Evolutionary conservation across 2,329 filamentous ascomycete species (phyloP), one percentile per base, ranked within the genome.

Genomic region (Pyrenophora seminiperda): DNA sequence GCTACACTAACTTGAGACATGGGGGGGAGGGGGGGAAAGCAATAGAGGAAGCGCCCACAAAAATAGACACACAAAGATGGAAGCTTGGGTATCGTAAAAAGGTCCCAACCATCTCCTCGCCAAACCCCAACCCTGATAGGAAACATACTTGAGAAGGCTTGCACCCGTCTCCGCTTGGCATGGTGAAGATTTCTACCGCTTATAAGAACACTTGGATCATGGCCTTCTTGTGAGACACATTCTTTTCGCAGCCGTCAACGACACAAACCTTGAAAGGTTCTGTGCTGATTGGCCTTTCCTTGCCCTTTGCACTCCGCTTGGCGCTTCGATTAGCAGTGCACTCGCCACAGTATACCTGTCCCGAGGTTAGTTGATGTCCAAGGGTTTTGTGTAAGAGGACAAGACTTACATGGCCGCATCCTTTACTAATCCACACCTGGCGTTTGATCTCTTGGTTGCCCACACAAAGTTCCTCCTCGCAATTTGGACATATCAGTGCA

Each of bases 391-490:
- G 27, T 24, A 22, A 9, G 15, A 34, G 22, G 5, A 13, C 7
- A 2, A 7, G 33, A 79, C 83, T 73, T 81, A 97, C 94, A 76
- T 99, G 94, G 58, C 94, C 94, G 71, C 94, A 99, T 42, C 82
- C 82, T 73, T 92, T 96, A 29, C 94, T 81, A 1, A 94, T 88
- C 91, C 92, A 97, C 55, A 97, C 93, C 64, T 96, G 89, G 67
- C 90, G 86, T 73, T 96, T 91, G 27, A 77, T 69, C 20, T 82
- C 78, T 17, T 80, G 78, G 0, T 84, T 84, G 11, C 91, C 89
- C 41, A 87, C 85, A 5, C 90, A 88, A 13, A 99, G 77, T 73
- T 97, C 93, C 50, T 89, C 82, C 14, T 88, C 86, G 63, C 94
- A 99, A 50, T 90, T 90, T 0, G 93, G 90, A 69, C 94, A 99